A percentile compares a stretch with the other conserved stretches of the same genome.
These are phyloP conservation scores for Erodium trifolium DNA, from an alignment of 441 rosid genomes.

Conservation along the genomic window DNA sequence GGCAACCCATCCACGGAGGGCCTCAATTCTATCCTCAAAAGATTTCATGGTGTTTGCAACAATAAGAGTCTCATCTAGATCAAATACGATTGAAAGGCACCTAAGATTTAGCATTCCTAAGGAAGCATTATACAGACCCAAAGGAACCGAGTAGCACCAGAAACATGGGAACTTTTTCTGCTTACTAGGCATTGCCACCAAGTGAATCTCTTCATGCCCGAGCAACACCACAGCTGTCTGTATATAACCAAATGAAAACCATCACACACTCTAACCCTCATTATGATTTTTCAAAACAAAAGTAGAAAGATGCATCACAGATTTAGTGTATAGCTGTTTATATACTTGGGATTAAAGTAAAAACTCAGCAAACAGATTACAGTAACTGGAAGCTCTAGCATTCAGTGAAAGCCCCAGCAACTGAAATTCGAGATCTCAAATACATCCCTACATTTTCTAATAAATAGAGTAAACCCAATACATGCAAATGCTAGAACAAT, in stretches of 20 bases:
- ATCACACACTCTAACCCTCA: background rate
- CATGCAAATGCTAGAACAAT: too few species aligned
- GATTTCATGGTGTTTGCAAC: conserved; percentile 97
- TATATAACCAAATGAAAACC: conserved; percentile 12
- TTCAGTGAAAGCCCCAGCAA: background rate
- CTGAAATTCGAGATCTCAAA: background rate
- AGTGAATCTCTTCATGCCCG: conserved; percentile 82
- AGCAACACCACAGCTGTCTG: conserved; percentile 83
- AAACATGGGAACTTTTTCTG: conserved; percentile 95
- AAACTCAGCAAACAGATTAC: background rate
- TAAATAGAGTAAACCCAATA: background rate
- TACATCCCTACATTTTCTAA: background rate
- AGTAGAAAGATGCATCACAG: too few species aligned
- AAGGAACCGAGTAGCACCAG: conserved; percentile 81
- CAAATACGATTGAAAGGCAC: conserved; percentile 85
- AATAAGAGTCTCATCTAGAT: conserved; percentile 90
- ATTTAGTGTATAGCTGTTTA: too few species aligned
- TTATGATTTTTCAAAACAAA: too few species aligned
- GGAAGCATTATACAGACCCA: conserved; percentile 69
- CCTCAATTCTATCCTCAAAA: conserved; percentile 79
- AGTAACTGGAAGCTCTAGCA: background rate
- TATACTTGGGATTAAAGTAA: background rate
- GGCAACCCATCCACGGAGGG: conserved; percentile 63
- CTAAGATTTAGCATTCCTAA: conserved; percentile 72
- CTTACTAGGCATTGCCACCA: conserved; percentile 98